Evolutionary conservation across 108 stramenopile genomes (phyloP), one percentile per base, ranked within the genome.

Genomic region (Cyclotella atomus): DNA sequence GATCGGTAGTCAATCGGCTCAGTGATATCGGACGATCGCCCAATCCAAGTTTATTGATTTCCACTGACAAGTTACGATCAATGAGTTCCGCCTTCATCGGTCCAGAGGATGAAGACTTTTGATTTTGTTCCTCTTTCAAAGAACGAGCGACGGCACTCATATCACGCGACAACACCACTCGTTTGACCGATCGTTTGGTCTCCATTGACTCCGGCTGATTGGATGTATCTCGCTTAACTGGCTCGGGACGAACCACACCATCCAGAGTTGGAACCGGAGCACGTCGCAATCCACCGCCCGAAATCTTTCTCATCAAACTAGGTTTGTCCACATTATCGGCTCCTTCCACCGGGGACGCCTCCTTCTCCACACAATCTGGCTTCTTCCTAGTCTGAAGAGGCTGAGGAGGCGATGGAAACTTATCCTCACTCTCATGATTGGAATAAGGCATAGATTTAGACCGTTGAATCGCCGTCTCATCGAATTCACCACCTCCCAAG

Each of bases 171-270:
- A 93, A 59, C 20, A 90, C 87, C 25, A 84, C 85, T 43, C 89
- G 80, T 65, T 93, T 93, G 46, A 88, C 78, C 10, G 81, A 83
- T 24, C 77, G 70, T 63, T 94, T 91, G 4, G 92, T 91, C 55
- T 91, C 89, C 21, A 66, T 38, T 23, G 68, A 84, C 71, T 92
- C 91, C 36, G 87, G 83, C 64, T 92, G 91, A 74, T 95, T 81
- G 9, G 91, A 92, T 34, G 94, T 95, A 33, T 87, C 85, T 9
- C 94, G 84, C 76, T 95, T 95, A 19, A 95, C 81, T 30, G 89
- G 80, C 35, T 87, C 79, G 17, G 94, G 94, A 50, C 85, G 69
- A 38, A 82, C 70, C 2, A 69, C 62, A 4, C 70, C 65, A 59
- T 66, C 35, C 17, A 71, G 63, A 28, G 69, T 50, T 16, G 56